Evolutionary conservation across 192 early-diverging fungal species (phyloP), one percentile per base, ranked within the genome.

Genomic region (Backusella luteola): DNA sequence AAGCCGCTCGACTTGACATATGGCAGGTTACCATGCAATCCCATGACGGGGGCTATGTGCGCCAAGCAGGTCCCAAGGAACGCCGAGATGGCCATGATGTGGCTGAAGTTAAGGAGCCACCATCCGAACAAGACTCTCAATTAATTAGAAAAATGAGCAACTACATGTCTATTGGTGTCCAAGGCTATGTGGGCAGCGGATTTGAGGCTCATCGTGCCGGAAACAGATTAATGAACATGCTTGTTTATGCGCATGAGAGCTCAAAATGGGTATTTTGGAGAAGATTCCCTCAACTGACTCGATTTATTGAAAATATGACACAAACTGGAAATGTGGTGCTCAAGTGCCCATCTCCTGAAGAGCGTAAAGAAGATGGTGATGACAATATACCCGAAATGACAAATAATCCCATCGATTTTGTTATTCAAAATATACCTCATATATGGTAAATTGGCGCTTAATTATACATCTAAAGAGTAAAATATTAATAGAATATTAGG

Each of bases 111-210:
- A 71, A 79, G 38, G 41, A 73, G 11, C 35, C 34, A 5, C 17
- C 59, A 6, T 11, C 35, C 12, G 6, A 66, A 38, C 34, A 77
- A 21, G 46, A 49, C 14, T 49, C 41, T 12, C 34, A 53, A 19
- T 34, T 81, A 39, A 74, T 88, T 71, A 83, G 80, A 42, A 87
- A 89, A 73, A 91, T 93, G 88, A 90, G 87, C 53, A 91, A 91
- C 81, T 91, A 92, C 75, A 88, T 92, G 78, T 91, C 90, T 35
- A 78, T 93, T 66, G 92, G 92, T 59, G 88, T 93, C 39, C 92
- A 93, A 81, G 92, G 89, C 6, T 85, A 80, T 77, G 91, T 93
- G 21, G 92, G 92, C 12, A 86, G 84, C 71, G 89, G 88, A 32
- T 93, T 93, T 74, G 92, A 93, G 81, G 77, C 87, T 73, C 86